Evolutionary conservation across 768 basidiomycete species (phyloP), one percentile per base, ranked within the genome.

Genomic region (Collybia sordida): DNA sequence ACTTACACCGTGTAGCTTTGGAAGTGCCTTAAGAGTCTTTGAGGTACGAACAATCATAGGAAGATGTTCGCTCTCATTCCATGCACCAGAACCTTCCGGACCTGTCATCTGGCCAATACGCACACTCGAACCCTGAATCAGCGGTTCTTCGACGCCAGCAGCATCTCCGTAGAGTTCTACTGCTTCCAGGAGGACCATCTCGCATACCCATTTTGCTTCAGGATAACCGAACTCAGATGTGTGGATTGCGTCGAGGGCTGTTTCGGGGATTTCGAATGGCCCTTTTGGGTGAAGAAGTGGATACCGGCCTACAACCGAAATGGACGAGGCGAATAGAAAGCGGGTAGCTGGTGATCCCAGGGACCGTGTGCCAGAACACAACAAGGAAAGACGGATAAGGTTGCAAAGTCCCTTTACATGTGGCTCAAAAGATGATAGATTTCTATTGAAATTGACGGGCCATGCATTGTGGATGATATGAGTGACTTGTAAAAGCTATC

Each of bases 361-460:
- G 7, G 49, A 22, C n/a, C 57, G 61, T 17, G 43, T 55, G n/a
- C 52, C 57, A 40, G 59, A n/a, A 18, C 58, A 58, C 11, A 60
- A 22, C 12, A 67, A 44, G 3, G 62, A 56, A 4, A 69, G 58
- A 4, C 61, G 59, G 11, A 69, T 47, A 42, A 67, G 58, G 45
- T 74, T 73, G 14, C 65, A 63, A 4, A 71, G 53, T 1, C 60
- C 68, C 31, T 60, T 64, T 11, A 78, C 62, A 45, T 64, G 74
- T 3, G 70, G 67, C 28, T 75, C 74, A 45, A 78, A 74, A 1
- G 77, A 76, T 5, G 69, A 60, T 8, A 78, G 59, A 3, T 60
- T 60, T 27, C 72, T 47, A 45, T 70, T 76, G 50, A 75, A 77
- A 43, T 79, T 69, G 40, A 78, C 68, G 1, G 69, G 71, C 76